A percentile compares a stretch with the other conserved stretches of the same genome.
phyloP scores from a whole-genome alignment of 2,329 filamentous ascomycete genomes.

The Nigrograna mackinnonii region DNA sequence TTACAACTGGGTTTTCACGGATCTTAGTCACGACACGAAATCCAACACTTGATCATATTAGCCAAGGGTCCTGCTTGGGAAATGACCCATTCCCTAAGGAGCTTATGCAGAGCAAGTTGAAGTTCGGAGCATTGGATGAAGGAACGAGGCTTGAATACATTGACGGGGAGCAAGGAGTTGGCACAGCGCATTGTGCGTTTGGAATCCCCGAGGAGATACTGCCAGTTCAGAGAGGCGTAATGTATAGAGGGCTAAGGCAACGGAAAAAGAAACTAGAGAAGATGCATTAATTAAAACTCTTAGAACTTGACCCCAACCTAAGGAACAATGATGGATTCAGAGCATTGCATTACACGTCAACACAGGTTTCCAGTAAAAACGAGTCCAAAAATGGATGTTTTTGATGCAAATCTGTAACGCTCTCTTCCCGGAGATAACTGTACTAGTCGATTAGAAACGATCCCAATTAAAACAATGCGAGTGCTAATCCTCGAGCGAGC shows the following conservation, averaged over 20 bases:
- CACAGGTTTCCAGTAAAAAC: no score
- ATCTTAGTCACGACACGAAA: constrained; percentile 41
- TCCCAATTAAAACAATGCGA: no score
- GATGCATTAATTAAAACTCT: no score
- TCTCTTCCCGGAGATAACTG: no score
- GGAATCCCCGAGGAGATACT: constrained; percentile 20
- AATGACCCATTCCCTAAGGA: constrained; percentile 44
- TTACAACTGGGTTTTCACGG: constrained; percentile 35
- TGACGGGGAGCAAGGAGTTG: constrained; percentile 17
- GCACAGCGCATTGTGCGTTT: constrained; percentile 31
- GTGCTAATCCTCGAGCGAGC: no score
- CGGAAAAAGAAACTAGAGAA: constrained; percentile 1
- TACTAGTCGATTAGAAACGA: no score
- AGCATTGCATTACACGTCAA: no score
- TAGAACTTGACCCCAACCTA: no score
- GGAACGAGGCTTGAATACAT: constrained; percentile 1
- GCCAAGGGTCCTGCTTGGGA: constrained; percentile 44
- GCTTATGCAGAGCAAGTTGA: constrained; percentile 37
- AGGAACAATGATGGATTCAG: no score
- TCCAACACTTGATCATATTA: constrained; percentile 38
- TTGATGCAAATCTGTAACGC: no score
- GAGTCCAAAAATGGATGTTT: no score
- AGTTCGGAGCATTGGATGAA: constrained; percentile 42
- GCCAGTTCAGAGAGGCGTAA: constrained; percentile 1
- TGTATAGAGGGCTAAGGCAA: constrained; percentile 5